phyloP scores from a whole-genome alignment of 2,329 filamentous ascomycete genomes.

The Golovinomyces cichoracearum region DNA sequence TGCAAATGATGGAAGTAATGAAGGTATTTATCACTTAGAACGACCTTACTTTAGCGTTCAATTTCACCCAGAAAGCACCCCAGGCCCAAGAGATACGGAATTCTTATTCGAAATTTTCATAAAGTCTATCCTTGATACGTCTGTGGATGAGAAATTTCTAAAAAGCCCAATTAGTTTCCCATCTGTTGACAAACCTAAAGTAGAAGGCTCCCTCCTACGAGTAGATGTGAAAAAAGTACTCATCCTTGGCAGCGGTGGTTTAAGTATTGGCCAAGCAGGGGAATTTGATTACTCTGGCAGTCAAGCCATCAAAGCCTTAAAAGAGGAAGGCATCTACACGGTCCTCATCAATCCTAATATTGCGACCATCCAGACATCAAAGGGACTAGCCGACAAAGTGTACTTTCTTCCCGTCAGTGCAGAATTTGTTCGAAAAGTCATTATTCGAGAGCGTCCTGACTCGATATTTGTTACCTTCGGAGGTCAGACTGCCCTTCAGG shows the following conservation, averaged over 20 bases:
- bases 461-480: constrained; percentile 96
- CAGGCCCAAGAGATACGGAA: constrained; percentile 83
- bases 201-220: constrained; percentile 46
- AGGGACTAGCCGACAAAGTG: constrained; percentile 91
- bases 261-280: constrained; percentile 92
- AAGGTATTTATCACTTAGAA: constrained; percentile 70
- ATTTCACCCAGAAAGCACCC: constrained; percentile 93
- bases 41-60: constrained; percentile 97
- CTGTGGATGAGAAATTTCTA: constrained; percentile 40
- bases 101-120: constrained; percentile 96
- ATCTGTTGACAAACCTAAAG: constrained; percentile 57
- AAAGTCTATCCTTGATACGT: constrained; percentile 47
- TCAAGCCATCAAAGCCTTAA: constrained; percentile 93
- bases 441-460: constrained; percentile 78
- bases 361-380: constrained; percentile 94
- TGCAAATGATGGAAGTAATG: constrained; percentile 92
- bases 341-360: constrained; percentile 98
- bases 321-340: constrained; percentile 94
- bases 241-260: constrained; percentile 74
- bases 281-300: constrained; percentile 98
- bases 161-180: constrained; percentile 59
- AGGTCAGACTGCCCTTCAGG: constrained; percentile 86
- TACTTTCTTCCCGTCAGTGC: constrained; percentile 95
- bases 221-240: constrained; percentile 84
- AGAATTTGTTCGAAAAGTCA: constrained; percentile 93